phyloP scores from a whole-genome alignment of 768 basidiomycete species.

The Naematelia aurantialba region DNA sequence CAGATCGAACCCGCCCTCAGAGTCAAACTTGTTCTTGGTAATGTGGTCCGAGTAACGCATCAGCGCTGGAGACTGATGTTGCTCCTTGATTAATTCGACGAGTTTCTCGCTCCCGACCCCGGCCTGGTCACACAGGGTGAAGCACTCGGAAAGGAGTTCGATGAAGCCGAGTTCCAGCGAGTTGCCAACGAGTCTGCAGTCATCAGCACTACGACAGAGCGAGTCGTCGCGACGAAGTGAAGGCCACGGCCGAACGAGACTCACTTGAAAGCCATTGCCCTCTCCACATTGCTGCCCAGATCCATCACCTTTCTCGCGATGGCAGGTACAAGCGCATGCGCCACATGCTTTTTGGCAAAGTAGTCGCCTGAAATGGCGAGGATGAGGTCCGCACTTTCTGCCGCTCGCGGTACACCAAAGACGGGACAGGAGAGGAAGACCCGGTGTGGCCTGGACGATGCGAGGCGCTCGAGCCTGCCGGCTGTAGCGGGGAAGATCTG shows the following conservation, averaged over 20 bases:
- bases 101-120: slow-evolving; percentile 65
- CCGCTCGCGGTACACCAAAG: slow-evolving; percentile 64
- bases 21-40: slow-evolving; percentile 70
- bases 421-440: slow-evolving; percentile 73
- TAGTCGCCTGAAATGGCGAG: slow-evolving; percentile 76
- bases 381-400: slow-evolving; percentile 64
- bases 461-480: slow-evolving; percentile 60
- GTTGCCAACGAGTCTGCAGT: slow-evolving; percentile 76
- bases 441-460: slow-evolving; percentile 60
- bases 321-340: slow-evolving; percentile 72
- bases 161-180: slow-evolving; percentile 69
- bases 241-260: slow-evolving; percentile 19
- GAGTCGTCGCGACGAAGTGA: background rate
- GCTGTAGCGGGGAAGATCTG: slow-evolving; percentile 49
- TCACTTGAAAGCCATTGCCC: slow-evolving; percentile 53
- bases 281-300: slow-evolving; percentile 77
- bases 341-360: slow-evolving; percentile 75
- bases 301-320: slow-evolving; percentile 69
- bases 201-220: slow-evolving; percentile 55
- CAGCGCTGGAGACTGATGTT: slow-evolving; percentile 65
- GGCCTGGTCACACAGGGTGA: slow-evolving; percentile 77
- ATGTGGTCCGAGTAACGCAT: slow-evolving; percentile 54
- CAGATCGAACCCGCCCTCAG: slow-evolving; percentile 68
- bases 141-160: slow-evolving; percentile 75
- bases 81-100: slow-evolving; percentile 54